Conservation (phyloP, 768 basidiomycete species). For the Lentinula raphanica region DNA sequence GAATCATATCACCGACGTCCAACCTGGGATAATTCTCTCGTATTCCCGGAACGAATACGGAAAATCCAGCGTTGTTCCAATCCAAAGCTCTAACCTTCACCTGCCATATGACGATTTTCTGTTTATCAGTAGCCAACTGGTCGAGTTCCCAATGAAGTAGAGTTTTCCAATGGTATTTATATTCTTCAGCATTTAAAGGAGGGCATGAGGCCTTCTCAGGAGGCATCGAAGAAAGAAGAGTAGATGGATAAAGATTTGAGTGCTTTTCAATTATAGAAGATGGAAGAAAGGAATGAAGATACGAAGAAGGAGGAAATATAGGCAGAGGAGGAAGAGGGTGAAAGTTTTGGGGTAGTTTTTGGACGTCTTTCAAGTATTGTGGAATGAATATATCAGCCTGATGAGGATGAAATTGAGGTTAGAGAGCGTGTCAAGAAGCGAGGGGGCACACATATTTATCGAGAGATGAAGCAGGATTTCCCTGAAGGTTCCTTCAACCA, state of each 20-base stretch:
- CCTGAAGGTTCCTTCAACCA: neutral
- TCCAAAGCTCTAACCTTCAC: constrained; percentile 9
- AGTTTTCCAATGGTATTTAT: constrained; percentile 36
- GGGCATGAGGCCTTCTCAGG: constrained; percentile 19
- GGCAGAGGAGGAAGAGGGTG: constrained; percentile 36
- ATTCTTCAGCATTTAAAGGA: constrained; percentile 25
- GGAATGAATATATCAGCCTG: constrained; percentile 47
- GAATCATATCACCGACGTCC: constrained; percentile 40
- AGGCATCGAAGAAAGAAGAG: constrained; percentile 19
- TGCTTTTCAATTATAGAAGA: constrained; percentile 29
- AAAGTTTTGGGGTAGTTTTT: constrained; percentile 38
- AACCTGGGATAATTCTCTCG: constrained; percentile 33
- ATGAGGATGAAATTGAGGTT: neutral
- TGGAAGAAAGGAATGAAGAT: constrained; percentile 36
- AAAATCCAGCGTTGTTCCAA: constrained; percentile 9
- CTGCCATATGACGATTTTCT: constrained; percentile 41
- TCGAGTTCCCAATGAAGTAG: constrained; percentile 44
- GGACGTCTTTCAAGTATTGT: constrained; percentile 44
- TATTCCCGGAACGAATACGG: constrained; percentile 8
- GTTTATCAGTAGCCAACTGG: constrained; percentile 33
- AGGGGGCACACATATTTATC: constrained; percentile 39
- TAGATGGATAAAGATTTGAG: constrained; percentile 12
- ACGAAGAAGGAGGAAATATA: constrained; percentile 36
- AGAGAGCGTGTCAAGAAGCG: neutral
- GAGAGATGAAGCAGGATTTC: constrained; percentile 17